Conservation (phyloP, 495 filamentous ascomycete genomes). For the Amniculicola lignicola region DNA sequence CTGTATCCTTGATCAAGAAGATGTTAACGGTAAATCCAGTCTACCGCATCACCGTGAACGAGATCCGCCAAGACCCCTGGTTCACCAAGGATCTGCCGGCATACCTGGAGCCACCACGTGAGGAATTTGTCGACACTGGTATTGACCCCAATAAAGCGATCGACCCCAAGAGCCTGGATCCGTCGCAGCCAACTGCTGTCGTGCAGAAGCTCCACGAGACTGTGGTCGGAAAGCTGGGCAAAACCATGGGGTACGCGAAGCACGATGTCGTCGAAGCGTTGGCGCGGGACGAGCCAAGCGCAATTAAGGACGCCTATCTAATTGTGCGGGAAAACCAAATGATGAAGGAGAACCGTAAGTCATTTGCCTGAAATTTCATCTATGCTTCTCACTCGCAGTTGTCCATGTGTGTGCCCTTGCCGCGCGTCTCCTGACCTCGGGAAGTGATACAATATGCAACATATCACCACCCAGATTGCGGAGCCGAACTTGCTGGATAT, state of each 20-base stretch:
- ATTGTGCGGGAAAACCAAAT: constrained; percentile 97
- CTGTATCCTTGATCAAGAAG: constrained; percentile 77
- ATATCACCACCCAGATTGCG: not conserved
- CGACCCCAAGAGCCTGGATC: constrained; percentile 70
- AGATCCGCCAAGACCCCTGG: constrained; percentile 94
- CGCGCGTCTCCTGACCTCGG: constrained; percentile 21
- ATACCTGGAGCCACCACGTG: constrained; percentile 84
- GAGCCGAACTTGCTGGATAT: not conserved
- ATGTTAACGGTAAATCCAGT: constrained; percentile 96
- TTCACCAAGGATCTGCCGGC: constrained; percentile 79
- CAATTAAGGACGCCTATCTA: constrained; percentile 97
- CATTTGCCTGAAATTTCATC: constrained; percentile 17
- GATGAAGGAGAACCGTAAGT: constrained; percentile 90
- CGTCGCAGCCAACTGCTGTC: constrained; percentile 69
- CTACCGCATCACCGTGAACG: constrained; percentile 85
- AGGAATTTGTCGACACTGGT: constrained; percentile 91
- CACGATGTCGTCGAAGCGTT: constrained; percentile 94
- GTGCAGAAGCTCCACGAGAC: constrained; percentile 87
- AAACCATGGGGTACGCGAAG: constrained; percentile 95
- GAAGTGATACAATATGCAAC: constrained; percentile 16
- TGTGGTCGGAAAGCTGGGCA: constrained; percentile 90
- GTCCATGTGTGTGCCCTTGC: constrained; percentile 19
- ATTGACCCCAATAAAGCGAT: constrained; percentile 87
- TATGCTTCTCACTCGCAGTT: constrained; percentile 25
- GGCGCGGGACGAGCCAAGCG: constrained; percentile 85